Conservation (phyloP, 208 protist species). For the Crithidia expoeki region DNA sequence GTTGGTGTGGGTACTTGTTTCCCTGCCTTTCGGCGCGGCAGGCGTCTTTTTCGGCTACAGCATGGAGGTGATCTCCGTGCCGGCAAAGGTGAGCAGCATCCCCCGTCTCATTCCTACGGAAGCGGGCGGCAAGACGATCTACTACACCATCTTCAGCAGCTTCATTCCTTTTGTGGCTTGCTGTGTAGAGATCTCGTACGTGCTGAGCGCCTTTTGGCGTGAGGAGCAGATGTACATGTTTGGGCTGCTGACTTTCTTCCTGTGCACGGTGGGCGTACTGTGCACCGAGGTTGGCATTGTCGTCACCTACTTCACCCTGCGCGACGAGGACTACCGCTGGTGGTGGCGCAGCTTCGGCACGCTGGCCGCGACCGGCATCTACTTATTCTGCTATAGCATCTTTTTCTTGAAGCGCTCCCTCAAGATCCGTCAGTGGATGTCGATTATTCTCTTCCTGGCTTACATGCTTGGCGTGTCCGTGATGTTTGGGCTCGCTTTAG, state of each 20-base stretch:
- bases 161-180: conserved; percentile 97
- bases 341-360: conserved; percentile 97
- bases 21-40: conserved; percentile 92
- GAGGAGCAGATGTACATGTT: conserved; percentile 96
- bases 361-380: conserved; percentile 76
- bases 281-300: conserved; percentile 97
- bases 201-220: conserved; percentile 93
- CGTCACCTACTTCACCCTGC: conserved; percentile 97
- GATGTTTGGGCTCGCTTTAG: conserved; percentile 63
- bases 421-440: conserved; percentile 57
- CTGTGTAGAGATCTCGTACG: conserved; percentile 98
- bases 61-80: conserved; percentile 56
- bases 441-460: conserved; percentile 71
- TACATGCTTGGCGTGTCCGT: conserved; percentile 75
- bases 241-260: conserved; percentile 94
- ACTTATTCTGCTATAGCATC: conserved; percentile 94
- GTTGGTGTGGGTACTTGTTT: conserved; percentile 88
- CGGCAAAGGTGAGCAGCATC: conserved; percentile 93
- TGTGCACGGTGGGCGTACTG: conserved; percentile 92
- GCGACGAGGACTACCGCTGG: conserved; percentile 96
- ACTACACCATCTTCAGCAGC: conserved; percentile 50
- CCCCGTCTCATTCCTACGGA: conserved; percentile 93
- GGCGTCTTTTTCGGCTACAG: conserved; percentile 93
- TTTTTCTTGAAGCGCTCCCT: conserved; percentile 89
- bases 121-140: conserved; percentile 25